phyloP scores from a whole-genome alignment of 1,284 basidiomycete genomes.

The Cryptococcus sp. region DNA sequence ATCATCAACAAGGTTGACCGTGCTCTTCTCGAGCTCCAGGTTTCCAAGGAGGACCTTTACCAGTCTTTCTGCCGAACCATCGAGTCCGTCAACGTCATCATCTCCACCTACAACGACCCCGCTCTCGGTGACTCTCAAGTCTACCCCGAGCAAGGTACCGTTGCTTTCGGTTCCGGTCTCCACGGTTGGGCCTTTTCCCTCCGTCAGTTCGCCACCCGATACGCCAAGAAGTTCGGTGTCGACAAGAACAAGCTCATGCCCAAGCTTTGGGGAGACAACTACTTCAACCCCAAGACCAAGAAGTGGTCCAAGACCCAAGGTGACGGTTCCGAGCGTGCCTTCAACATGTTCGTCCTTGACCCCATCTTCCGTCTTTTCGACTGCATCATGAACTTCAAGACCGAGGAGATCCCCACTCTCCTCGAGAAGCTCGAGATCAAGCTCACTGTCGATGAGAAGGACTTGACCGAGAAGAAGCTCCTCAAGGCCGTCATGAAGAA shows the following conservation, averaged over 20 bases:
- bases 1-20: slow-evolving; percentile 99
- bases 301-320: slow-evolving; percentile 92
- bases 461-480: slow-evolving; percentile 93
- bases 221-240: slow-evolving; percentile 99
- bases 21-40: slow-evolving; percentile 97
- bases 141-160: slow-evolving; percentile 97
- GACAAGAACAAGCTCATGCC: slow-evolving; percentile 98
- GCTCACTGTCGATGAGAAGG: slow-evolving; percentile 86
- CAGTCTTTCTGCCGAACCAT: slow-evolving; percentile 98
- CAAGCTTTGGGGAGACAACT: slow-evolving; percentile 99
- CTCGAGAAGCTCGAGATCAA: slow-evolving; percentile 97
- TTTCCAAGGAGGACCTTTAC: slow-evolving; percentile 95
- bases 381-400: slow-evolving; percentile 99
- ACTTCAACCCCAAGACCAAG: slow-evolving; percentile 95
- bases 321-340: slow-evolving; percentile 88
- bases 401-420: slow-evolving; percentile 81
- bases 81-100: slow-evolving; percentile 97
- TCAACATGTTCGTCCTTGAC: slow-evolving; percentile 97
- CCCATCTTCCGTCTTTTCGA: slow-evolving; percentile 99
- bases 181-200: slow-evolving; percentile 99
- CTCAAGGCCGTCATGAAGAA: slow-evolving; percentile 99
- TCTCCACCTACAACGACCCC: slow-evolving; percentile 94
- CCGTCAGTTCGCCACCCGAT: slow-evolving; percentile 92
- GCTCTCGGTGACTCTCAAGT: slow-evolving; percentile 98
- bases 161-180: slow-evolving; percentile 98